These are phyloP conservation scores for Trichoderma simmonsii DNA, from an alignment of 2,329 filamentous ascomycete genomes.

Conservation along the genomic window DNA sequence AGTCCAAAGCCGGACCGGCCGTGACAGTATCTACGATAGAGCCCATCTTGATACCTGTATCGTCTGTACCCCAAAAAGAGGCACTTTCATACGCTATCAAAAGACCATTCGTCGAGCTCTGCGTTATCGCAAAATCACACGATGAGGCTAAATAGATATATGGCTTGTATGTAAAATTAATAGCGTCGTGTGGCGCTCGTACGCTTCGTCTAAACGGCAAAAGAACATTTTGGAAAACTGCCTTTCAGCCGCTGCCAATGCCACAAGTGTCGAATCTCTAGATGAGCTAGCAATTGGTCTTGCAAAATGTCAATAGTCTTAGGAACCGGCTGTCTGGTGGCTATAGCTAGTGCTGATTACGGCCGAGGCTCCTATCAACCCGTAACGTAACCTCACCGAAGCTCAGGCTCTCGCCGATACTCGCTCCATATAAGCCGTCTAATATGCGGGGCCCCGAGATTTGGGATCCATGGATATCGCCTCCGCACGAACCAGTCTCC, in stretches of 20 bases:
- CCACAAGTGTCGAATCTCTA: not conserved
- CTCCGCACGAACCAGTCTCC: not conserved
- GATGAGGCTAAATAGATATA: constrained; percentile 3
- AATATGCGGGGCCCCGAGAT: not conserved
- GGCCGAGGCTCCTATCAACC: not conserved
- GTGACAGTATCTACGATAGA: not conserved
- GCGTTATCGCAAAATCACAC: not conserved
- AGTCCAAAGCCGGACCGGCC: not conserved
- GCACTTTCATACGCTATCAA: not conserved
- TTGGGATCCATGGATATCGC: not conserved
- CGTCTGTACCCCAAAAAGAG: not conserved
- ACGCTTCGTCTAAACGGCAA: not conserved
- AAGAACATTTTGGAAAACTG: not conserved
- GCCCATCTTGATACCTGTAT: not conserved
- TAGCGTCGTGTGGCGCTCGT: not conserved
- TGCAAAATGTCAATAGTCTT: not conserved
- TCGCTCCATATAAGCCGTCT: not conserved
- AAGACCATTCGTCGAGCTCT: not conserved
- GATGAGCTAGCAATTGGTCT: not conserved
- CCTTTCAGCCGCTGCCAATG: constrained; percentile 6
- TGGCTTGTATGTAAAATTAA: not conserved
- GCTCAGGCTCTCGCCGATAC: not conserved
- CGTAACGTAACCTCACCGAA: not conserved
- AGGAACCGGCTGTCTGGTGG: not conserved
- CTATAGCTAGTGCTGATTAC: constrained; percentile 1